Evolutionary conservation across 495 filamentous ascomycete species (phyloP).

Genomic region (Cercophora newfieldiana): DNA sequence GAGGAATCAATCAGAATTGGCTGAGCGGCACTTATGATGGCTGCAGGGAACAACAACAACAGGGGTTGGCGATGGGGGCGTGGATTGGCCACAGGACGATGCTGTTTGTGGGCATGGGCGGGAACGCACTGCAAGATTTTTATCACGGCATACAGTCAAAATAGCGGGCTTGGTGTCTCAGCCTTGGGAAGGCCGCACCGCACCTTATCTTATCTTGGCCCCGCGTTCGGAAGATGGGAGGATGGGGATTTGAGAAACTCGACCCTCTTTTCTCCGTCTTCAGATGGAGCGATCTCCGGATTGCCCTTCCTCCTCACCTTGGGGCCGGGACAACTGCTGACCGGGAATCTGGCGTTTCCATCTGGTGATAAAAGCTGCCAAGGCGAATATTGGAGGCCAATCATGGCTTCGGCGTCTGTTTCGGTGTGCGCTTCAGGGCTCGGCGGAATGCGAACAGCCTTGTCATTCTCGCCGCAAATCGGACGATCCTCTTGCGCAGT

Average conservation of each 20-base stretch:
- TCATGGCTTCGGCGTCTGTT: background rate
- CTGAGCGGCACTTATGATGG: too few species aligned
- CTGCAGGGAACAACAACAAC: too few species aligned
- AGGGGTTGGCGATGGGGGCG: too few species aligned
- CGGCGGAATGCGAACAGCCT: background rate
- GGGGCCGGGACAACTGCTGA: background rate
- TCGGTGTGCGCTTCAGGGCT: background rate
- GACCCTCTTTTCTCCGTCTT: background rate
- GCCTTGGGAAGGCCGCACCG: too few species aligned
- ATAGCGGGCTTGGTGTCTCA: too few species aligned
- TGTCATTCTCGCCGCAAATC: slow-evolving; percentile 5
- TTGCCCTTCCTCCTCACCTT: background rate
- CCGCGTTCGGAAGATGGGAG: background rate
- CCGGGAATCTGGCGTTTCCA: background rate
- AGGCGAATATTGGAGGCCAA: background rate
- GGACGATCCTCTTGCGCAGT: background rate
- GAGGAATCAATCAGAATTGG: too few species aligned
- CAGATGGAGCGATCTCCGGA: background rate
- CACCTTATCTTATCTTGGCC: background rate
- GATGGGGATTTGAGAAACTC: background rate
- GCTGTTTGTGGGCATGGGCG: too few species aligned
- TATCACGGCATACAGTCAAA: too few species aligned
- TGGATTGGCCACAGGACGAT: too few species aligned
- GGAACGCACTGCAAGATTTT: too few species aligned
- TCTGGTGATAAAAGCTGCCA: too few species aligned